Conservation (phyloP, 139 green algal species). For the Mesotaenium endlicherianum region DNA sequence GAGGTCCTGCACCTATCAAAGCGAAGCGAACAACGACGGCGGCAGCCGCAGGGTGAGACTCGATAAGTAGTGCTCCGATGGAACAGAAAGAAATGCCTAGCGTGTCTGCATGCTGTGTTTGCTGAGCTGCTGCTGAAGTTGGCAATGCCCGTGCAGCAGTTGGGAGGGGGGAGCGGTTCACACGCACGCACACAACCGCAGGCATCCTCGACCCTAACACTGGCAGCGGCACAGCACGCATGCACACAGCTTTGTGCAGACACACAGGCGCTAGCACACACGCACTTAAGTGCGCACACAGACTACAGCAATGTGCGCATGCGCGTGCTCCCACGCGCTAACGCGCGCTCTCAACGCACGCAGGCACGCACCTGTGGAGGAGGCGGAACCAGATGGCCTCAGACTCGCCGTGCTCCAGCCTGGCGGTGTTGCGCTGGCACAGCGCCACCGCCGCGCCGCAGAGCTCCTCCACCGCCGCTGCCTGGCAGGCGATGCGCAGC, state of each 20-base stretch:
- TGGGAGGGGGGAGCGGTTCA: too few relatives aligned
- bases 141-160: too few relatives aligned
- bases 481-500: not conserved
- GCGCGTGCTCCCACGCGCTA: not conserved
- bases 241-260: not conserved
- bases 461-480: constrained; percentile 2
- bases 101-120: too few relatives aligned
- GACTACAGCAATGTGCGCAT: not conserved
- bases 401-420: not conserved
- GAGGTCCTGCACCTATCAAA: too few relatives aligned
- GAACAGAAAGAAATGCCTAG: too few relatives aligned
- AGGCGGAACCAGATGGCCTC: constrained; percentile 38
- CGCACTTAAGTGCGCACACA: not conserved
- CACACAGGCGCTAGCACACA: not conserved
- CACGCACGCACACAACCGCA: not conserved
- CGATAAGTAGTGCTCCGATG: too few relatives aligned
- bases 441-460: not conserved
- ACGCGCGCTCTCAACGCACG: not conserved
- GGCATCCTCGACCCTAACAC: not conserved
- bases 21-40: too few relatives aligned
- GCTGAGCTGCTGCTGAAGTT: too few relatives aligned
- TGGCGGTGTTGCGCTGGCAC: constrained; percentile 10
- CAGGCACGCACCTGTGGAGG: not conserved
- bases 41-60: too few relatives aligned
- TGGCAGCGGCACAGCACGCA: not conserved